A percentile compares a stretch with the other conserved stretches of the same genome.
These are phyloP conservation scores for Grigorovia jiainica DNA, from an alignment of 805 yeast genomes.

Conservation along the genomic window DNA sequence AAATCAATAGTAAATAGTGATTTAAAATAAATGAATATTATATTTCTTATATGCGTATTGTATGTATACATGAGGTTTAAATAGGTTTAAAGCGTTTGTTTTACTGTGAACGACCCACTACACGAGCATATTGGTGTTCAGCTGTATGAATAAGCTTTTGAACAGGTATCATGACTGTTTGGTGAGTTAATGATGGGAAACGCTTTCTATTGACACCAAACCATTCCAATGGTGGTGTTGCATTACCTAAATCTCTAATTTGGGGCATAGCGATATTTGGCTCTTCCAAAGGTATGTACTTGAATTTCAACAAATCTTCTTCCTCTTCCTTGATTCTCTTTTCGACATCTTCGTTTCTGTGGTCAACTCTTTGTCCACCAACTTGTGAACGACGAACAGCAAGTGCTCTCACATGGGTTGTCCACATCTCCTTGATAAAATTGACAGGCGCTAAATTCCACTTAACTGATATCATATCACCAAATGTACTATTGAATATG, in stretches of 20 bases:
- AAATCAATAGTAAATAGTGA: background rate
- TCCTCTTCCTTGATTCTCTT: slow-evolving; percentile 40
- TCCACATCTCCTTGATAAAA: slow-evolving; percentile 87
- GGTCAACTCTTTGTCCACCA: slow-evolving; percentile 12
- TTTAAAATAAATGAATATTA: background rate
- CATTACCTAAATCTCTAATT: slow-evolving; percentile 84
- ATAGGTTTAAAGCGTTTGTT: background rate
- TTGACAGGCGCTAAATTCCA: slow-evolving; percentile 93
- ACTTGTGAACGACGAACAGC: slow-evolving; percentile 45
- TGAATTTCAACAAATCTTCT: slow-evolving; percentile 29
- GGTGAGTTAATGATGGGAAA: slow-evolving; percentile 83
- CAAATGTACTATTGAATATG: slow-evolving; percentile 62
- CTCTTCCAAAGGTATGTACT: slow-evolving; percentile 52
- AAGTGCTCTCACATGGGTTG: slow-evolving; percentile 69
- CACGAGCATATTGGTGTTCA: slow-evolving; percentile 35
- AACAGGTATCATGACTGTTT: slow-evolving; percentile 59
- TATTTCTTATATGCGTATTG: background rate
- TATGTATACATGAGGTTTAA: too few species aligned
- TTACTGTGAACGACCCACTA: slow-evolving; percentile 31
- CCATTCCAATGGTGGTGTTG: slow-evolving; percentile 98
- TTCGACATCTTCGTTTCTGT: slow-evolving; percentile 27
- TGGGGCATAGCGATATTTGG: slow-evolving; percentile 87
- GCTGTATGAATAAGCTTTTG: slow-evolving; percentile 68
- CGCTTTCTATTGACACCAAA: slow-evolving; percentile 84
- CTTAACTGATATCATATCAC: slow-evolving; percentile 80